A percentile compares a stretch with the other conserved stretches of the same genome.
Conservation (phyloP, 305 asterid genomes). For the Solanum hybrid region DNA sequence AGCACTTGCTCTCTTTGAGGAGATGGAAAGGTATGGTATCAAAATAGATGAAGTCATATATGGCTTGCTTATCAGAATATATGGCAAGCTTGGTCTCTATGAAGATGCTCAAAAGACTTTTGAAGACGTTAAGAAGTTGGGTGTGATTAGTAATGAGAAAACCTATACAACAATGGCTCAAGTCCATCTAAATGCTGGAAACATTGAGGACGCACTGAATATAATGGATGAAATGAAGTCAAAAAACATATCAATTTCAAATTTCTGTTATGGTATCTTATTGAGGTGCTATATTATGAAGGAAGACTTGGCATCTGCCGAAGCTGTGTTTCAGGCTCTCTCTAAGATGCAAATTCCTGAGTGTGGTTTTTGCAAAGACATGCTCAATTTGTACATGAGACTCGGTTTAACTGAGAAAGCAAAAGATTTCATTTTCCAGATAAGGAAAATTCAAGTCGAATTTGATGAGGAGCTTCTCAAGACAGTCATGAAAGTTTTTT, state of each 20-base stretch:
- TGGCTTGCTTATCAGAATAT: constrained; percentile 86
- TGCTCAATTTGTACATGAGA: constrained; percentile 60
- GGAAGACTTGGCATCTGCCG: constrained; percentile 71
- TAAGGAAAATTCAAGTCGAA: constrained; percentile 50
- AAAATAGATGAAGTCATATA: constrained; percentile 73
- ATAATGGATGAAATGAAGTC: constrained; percentile 65
- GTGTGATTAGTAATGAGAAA: constrained; percentile 53
- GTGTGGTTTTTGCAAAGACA: constrained; percentile 40
- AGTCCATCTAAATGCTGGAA: constrained; percentile 68
- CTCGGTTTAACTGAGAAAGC: constrained; percentile 58
- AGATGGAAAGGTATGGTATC: constrained; percentile 65
- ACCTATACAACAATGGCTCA: constrained; percentile 88
- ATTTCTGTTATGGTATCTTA: constrained; percentile 54
- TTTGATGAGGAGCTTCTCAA: constrained; percentile 68
- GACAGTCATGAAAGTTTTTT: constrained; percentile 54
- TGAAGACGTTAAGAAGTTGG: constrained; percentile 48
- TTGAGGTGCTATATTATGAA: constrained; percentile 52
- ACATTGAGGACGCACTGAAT: constrained; percentile 54
- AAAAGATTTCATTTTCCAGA: constrained; percentile 44
- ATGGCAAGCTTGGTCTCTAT: constrained; percentile 89
- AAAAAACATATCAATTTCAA: constrained; percentile 45
- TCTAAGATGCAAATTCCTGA: constrained; percentile 56
- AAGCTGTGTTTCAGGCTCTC: constrained; percentile 53
- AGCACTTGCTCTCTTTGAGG: constrained; percentile 80
- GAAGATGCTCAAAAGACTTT: constrained; percentile 81